These are phyloP conservation scores for Calonectria leucothoes DNA, from an alignment of 2,329 filamentous ascomycete genomes.

Conservation along the genomic window DNA sequence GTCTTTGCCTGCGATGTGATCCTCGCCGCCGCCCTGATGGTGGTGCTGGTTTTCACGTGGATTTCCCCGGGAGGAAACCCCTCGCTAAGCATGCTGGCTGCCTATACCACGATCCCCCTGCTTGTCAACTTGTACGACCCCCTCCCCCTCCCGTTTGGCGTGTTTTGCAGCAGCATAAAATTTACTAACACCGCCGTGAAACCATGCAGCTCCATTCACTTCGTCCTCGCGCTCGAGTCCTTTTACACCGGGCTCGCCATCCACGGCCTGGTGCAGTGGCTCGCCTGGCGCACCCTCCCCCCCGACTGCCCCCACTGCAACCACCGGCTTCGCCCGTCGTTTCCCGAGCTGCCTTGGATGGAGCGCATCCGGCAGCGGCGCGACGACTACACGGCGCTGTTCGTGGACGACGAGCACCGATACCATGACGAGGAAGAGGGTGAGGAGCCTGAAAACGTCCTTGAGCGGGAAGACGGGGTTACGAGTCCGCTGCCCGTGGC, in stretches of 20 bases:
- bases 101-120: constrained; percentile 56
- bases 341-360: constrained; percentile 52
- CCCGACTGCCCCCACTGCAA: constrained; percentile 56
- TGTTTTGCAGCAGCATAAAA: too few relatives aligned
- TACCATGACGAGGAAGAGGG: constrained; percentile 44
- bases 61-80: constrained; percentile 41
- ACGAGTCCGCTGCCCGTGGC: constrained; percentile 31
- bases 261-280: constrained; percentile 50
- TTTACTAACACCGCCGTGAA: constrained; percentile 6
- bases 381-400: constrained; percentile 31
- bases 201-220: constrained; percentile 51
- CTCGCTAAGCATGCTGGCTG: constrained; percentile 53
- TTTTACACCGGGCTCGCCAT: constrained; percentile 55
- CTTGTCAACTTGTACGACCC: constrained; percentile 53
- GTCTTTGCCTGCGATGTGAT: constrained; percentile 52
- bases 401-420: constrained; percentile 39
- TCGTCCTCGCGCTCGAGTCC: constrained; percentile 50
- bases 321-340: constrained; percentile 49
- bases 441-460: constrained; percentile 7
- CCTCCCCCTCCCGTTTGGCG: background rate
- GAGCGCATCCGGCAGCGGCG: constrained; percentile 32
- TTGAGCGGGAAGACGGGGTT: constrained; percentile 9
- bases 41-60: constrained; percentile 56
- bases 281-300: constrained; percentile 53
- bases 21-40: constrained; percentile 51